These are phyloP conservation scores for Colletotrichum karsti DNA, from an alignment of 2,329 filamentous ascomycete genomes.

Conservation along the genomic window DNA sequence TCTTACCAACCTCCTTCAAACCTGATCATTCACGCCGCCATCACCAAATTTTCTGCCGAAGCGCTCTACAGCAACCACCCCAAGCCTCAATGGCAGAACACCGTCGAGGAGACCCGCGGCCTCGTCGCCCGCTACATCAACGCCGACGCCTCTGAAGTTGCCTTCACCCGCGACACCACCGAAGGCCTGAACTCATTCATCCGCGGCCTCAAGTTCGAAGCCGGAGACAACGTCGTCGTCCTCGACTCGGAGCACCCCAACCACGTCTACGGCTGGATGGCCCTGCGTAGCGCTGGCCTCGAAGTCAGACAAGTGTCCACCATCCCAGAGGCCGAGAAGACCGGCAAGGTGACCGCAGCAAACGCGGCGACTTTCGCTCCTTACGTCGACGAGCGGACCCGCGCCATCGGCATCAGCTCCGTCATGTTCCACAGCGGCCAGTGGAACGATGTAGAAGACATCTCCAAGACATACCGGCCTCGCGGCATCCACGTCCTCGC, in stretches of 20 bases:
- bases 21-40: slow-evolving; percentile 39
- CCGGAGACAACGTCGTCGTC: slow-evolving; percentile 42
- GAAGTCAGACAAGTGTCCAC: slow-evolving; percentile 37
- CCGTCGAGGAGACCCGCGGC: not conserved
- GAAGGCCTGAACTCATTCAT: slow-evolving; percentile 40
- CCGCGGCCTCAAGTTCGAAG: slow-evolving; percentile 30
- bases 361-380: slow-evolving; percentile 36
- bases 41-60: slow-evolving; percentile 35
- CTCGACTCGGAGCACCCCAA: slow-evolving; percentile 44
- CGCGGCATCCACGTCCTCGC: slow-evolving; percentile 41
- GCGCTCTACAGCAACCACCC: slow-evolving; percentile 34
- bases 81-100: slow-evolving; percentile 25
- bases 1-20: slow-evolving; percentile 41
- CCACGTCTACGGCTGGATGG: slow-evolving; percentile 39
- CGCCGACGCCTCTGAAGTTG: slow-evolving; percentile 33
- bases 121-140: slow-evolving; percentile 39
- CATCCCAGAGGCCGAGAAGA: slow-evolving; percentile 14
- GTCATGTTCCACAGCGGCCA: slow-evolving; percentile 44
- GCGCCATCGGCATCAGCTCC: slow-evolving; percentile 40
- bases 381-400: slow-evolving; percentile 38
- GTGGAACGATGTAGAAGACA: slow-evolving; percentile 38
- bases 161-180: slow-evolving; percentile 43
- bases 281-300: slow-evolving; percentile 35
- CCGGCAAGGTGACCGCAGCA: slow-evolving; percentile 18
- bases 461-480: slow-evolving; percentile 35